These are phyloP conservation scores for Rhizopogon sp. DNA, from an alignment of 768 basidiomycete species.

Conservation along the genomic window DNA sequence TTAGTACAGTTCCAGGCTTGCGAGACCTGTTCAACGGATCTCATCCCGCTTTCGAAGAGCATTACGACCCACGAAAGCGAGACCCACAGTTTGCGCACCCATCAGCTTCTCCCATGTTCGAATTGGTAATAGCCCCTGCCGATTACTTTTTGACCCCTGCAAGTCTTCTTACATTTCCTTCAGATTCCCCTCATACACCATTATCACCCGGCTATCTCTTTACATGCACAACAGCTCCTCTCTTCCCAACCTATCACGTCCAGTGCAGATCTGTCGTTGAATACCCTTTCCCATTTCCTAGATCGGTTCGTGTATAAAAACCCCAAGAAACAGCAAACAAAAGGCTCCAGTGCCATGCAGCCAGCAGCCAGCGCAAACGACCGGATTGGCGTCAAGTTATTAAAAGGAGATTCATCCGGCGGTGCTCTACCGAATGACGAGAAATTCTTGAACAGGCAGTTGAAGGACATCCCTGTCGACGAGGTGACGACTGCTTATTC, in stretches of 20 bases:
- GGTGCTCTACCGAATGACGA: constrained; percentile 64
- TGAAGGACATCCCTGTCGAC: constrained; percentile 78
- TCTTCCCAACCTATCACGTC: constrained; percentile 68
- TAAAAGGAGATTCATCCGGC: constrained; percentile 51
- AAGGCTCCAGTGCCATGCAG: constrained; percentile 94
- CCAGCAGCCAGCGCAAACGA: constrained; percentile 71
- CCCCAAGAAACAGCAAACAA: constrained; percentile 68
- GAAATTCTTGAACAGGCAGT: constrained; percentile 64
- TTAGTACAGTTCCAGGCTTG: constrained; percentile 42
- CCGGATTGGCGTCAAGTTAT: constrained; percentile 62
- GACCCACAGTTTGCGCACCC: constrained; percentile 87
- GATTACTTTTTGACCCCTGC: not conserved
- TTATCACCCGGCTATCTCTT: constrained; percentile 85
- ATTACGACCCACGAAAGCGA: constrained; percentile 85
- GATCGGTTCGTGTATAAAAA: constrained; percentile 98
- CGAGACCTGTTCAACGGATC: constrained; percentile 38
- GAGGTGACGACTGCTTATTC: constrained; percentile 46
- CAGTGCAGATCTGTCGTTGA: constrained; percentile 83
- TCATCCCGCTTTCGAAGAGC: constrained; percentile 18
- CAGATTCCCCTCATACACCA: constrained; percentile 79
- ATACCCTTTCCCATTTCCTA: constrained; percentile 92
- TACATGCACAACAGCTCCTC: constrained; percentile 83
- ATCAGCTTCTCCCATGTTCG: constrained; percentile 78
- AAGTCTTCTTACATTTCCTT: not conserved
- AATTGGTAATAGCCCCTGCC: constrained; percentile 56